Evolutionary conservation across 148 eudicot genomes (phyloP), one percentile per base, ranked within the genome.

Genomic region (Chenopodium berlandieri): DNA sequence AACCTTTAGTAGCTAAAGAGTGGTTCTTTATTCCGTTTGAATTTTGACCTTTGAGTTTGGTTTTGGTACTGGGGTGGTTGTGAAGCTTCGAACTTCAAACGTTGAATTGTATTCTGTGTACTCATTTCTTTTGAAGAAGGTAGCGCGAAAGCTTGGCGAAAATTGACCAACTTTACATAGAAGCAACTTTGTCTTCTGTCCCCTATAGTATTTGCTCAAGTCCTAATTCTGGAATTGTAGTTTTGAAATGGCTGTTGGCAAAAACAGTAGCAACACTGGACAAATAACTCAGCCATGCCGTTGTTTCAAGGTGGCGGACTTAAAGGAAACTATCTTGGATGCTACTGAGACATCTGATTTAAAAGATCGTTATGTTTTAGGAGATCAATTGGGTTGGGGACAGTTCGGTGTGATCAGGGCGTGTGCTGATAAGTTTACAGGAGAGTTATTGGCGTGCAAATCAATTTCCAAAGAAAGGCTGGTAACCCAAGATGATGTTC

Each of bases 321-420:
- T 94, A 86, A 82, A 76, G 30, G 89, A 88, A 23, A 83, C 91
- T 13, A 88, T 91, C 63, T 84, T 94, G 84, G 92, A 88, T 79
- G 85, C 94, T n/a, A 80, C 80, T n/a, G 81, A 86, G 71, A 88
- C 81, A 2, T 88, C 89, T 2, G 81, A 82, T 78, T 70, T 93
- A 76, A 88, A 83, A 70, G 95, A 91, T 46, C 85, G 77, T 68
- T 93, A 91, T 78, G 86, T 85, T 77, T 85, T 93, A 48, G 94
- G 95, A 72, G 88, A 86, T 73, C 90, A 91, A 79, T 78, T 93
- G 75, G 97, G 97, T 9, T 89, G 92, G 97, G 97, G 97, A 17
- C 97, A 91, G 75, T 93, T 91, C 83, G 97, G 94, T 37, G 81
- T 91, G 60, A 93, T 93, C 76, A 84, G 94, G 75, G 88, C 85